These are phyloP conservation scores for Penicillium occitanis DNA, from an alignment of 2,329 filamentous ascomycete species.

Conservation along the genomic window DNA sequence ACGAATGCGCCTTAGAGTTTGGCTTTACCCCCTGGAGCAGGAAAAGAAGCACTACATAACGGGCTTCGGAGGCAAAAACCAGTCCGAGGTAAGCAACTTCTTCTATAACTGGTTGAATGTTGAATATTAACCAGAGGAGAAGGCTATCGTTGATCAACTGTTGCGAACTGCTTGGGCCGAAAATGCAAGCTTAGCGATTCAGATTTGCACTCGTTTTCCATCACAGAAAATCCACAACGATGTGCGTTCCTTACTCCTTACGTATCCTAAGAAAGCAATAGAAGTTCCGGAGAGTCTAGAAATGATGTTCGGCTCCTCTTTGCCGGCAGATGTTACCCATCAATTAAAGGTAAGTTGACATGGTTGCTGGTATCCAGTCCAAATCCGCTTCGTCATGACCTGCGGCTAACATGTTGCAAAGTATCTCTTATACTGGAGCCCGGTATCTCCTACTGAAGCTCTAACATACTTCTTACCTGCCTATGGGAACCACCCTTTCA, in stretches of 20 bases:
- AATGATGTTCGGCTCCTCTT: slow-evolving; percentile 71
- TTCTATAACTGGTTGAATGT: not conserved
- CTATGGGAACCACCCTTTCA: slow-evolving; percentile 86
- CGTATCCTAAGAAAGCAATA: slow-evolving; percentile 79
- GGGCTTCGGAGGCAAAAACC: slow-evolving; percentile 43
- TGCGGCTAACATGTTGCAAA: slow-evolving; percentile 43
- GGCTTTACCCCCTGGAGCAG: slow-evolving; percentile 78
- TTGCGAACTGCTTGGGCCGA: slow-evolving; percentile 84
- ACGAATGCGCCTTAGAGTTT: slow-evolving; percentile 77
- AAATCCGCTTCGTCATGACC: not conserved
- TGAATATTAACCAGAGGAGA: slow-evolving; percentile 1
- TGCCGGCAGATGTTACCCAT: slow-evolving; percentile 76
- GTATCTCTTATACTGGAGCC: slow-evolving; percentile 90
- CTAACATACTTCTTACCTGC: slow-evolving; percentile 90
- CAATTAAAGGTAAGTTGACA: slow-evolving; percentile 79
- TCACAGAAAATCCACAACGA: slow-evolving; percentile 71
- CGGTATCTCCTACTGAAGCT: slow-evolving; percentile 88
- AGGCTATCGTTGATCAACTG: slow-evolving; percentile 61
- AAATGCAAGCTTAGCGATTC: slow-evolving; percentile 80
- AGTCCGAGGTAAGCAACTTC: slow-evolving; percentile 39
- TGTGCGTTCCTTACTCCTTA: slow-evolving; percentile 75
- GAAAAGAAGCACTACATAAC: slow-evolving; percentile 56
- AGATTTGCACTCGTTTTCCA: slow-evolving; percentile 76
- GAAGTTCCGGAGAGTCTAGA: slow-evolving; percentile 79
- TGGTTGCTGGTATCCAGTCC: not conserved